These are phyloP conservation scores for Chrysopogon serrulatus DNA, from an alignment of 176 grass and related monocot genomes.

Conservation along the genomic window DNA sequence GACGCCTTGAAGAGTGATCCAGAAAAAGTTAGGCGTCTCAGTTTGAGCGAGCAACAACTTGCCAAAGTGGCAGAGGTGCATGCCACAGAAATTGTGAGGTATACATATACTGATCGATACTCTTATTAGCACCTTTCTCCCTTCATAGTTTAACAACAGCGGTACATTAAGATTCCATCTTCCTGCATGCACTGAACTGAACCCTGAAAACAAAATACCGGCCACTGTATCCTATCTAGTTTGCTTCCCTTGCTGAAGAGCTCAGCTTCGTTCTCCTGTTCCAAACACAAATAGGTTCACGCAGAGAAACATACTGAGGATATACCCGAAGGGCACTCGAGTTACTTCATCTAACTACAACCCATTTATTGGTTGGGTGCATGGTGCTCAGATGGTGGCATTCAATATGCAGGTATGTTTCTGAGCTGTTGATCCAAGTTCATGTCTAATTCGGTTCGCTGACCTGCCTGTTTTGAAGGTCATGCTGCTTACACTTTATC, in stretches of 20 bases:
- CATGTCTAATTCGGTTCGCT: not conserved
- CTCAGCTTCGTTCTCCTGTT: not conserved
- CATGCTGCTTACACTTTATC: not conserved
- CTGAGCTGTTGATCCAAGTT: not conserved
- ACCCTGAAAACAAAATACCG: not conserved
- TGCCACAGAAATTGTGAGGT: constrained; percentile 71
- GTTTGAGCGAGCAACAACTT: constrained; percentile 88
- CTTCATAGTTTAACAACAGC: not conserved
- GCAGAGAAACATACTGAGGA: constrained; percentile 84
- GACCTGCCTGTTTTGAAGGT: not conserved
- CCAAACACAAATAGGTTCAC: constrained; percentile 68
- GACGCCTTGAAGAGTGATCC: constrained; percentile 77
- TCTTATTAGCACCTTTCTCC: not conserved
- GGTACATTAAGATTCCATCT: not conserved
- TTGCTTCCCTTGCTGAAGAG: constrained; percentile 12
- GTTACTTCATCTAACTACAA: constrained; percentile 94
- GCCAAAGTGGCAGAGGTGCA: constrained; percentile 61
- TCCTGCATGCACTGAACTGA: not conserved
- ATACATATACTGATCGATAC: not conserved
- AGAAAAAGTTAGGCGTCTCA: constrained; percentile 76
- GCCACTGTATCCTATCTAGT: not conserved
- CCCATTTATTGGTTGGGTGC: constrained; percentile 86
- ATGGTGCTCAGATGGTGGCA: constrained; percentile 96
- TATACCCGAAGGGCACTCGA: constrained; percentile 80
- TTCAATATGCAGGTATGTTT: constrained; percentile 95